These are phyloP conservation scores for Fusarium odoratissimum DNA, from an alignment of 2,329 filamentous ascomycete genomes.

Conservation along the genomic window DNA sequence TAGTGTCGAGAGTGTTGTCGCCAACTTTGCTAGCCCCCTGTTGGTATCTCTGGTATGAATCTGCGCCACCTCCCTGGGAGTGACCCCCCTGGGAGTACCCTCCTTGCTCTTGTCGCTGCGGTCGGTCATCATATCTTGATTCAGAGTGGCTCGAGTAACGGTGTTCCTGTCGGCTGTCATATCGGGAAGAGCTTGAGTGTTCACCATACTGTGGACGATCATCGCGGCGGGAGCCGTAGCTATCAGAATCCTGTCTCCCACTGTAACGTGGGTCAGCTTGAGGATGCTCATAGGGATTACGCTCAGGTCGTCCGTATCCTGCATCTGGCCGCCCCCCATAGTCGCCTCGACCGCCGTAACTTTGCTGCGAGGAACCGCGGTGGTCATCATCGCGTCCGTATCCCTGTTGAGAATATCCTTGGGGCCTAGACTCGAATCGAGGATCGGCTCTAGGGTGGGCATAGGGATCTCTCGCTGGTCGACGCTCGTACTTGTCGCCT, in stretches of 20 bases:
- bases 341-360: conserved; percentile 9
- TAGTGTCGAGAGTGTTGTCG: conserved; percentile 75
- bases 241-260: conserved; percentile 1
- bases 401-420: conserved; percentile 15
- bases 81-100: conserved; percentile 1
- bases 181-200: conserved; percentile 9
- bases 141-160: not conserved
- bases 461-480: conserved; percentile 10
- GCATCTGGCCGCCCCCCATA: not conserved
- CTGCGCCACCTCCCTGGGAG: conserved; percentile 42
- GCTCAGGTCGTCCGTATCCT: not conserved
- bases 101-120: conserved; percentile 6
- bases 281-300: conserved; percentile 14
- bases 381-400: conserved; percentile 15
- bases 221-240: conserved; percentile 18
- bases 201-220: conserved; percentile 7
- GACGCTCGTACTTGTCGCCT: conserved; percentile 8
- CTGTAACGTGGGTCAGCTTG: conserved; percentile 19
- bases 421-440: conserved; percentile 17
- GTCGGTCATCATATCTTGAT: conserved; percentile 11
- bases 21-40: conserved; percentile 68
- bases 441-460: conserved; percentile 29
- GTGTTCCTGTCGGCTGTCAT: not conserved
- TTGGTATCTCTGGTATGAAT: conserved; percentile 78
- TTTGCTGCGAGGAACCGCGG: conserved; percentile 9